Conservation (phyloP, 2,329 filamentous ascomycete species). For the Aspergillus sp. region DNA sequence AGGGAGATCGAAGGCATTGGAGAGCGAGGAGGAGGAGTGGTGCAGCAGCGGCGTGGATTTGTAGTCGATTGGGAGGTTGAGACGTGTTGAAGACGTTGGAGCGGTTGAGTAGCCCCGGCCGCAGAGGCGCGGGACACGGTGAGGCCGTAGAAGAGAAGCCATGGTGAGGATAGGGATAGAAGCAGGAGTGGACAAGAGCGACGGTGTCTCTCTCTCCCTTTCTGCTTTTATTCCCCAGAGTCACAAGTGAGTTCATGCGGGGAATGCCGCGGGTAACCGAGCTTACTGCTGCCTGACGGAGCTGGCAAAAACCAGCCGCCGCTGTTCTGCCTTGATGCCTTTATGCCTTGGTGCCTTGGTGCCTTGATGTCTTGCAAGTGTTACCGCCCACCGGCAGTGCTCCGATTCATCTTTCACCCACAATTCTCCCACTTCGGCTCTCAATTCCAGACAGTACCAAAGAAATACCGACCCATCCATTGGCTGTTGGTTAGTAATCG, state of each 20-base stretch:
- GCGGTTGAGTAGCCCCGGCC: conserved; percentile 46
- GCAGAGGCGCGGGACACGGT: conserved; percentile 16
- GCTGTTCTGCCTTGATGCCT: too few species aligned
- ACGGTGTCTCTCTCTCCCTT: conserved; percentile 8
- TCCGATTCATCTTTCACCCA: background rate
- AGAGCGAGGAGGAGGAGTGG: conserved; percentile 71
- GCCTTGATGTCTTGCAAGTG: too few species aligned
- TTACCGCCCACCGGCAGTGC: background rate
- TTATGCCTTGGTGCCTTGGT: background rate
- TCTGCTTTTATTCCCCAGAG: conserved; percentile 13
- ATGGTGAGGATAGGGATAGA: background rate
- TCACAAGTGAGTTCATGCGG: conserved; percentile 15
- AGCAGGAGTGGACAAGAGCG: background rate
- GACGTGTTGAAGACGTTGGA: conserved; percentile 52
- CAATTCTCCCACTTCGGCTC: background rate
- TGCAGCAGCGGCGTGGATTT: conserved; percentile 75
- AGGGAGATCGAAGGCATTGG: conserved; percentile 71
- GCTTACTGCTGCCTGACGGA: conserved; percentile 5
- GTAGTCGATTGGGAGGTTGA: conserved; percentile 90
- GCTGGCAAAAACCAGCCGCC: background rate
- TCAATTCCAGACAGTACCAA: too few species aligned
- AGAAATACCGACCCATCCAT: too few species aligned
- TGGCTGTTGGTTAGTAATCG: too few species aligned
- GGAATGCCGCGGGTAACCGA: conserved; percentile 31
- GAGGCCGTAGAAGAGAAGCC: background rate